Conservation (phyloP, 1,284 basidiomycete genomes). For the Bjerkandera adusta region DNA sequence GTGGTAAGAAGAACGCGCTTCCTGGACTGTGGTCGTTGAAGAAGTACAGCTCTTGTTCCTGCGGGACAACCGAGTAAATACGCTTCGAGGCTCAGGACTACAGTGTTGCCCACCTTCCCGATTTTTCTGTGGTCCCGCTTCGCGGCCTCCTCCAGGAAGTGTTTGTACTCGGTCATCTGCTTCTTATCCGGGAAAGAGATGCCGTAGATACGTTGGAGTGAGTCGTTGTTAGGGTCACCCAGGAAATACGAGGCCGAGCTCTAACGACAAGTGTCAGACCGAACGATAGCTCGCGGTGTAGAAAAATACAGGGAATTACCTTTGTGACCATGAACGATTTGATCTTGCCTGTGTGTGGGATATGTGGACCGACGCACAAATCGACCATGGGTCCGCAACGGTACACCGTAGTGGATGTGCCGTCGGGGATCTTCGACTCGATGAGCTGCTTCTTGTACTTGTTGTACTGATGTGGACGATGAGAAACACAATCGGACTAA, state of each 20-base stretch:
- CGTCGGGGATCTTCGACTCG: slow-evolving; percentile 94
- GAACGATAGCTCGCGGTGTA: too few species aligned
- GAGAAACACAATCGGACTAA: not conserved
- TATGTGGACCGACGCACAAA: slow-evolving; percentile 95
- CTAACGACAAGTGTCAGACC: slow-evolving; percentile 36
- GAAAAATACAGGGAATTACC: slow-evolving; percentile 38
- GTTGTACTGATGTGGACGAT: slow-evolving; percentile 74
- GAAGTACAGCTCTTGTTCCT: slow-evolving; percentile 98
- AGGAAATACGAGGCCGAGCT: slow-evolving; percentile 99
- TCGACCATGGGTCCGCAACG: slow-evolving; percentile 99
- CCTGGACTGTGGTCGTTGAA: slow-evolving; percentile 97
- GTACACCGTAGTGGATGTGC: slow-evolving; percentile 97
- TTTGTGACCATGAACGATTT: slow-evolving; percentile 96
- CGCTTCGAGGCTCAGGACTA: slow-evolving; percentile 3
- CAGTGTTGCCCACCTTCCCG: slow-evolving; percentile 56
- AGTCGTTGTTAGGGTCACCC: slow-evolving; percentile 92
- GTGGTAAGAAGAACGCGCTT: slow-evolving; percentile 95
- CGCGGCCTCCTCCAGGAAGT: slow-evolving; percentile 93
- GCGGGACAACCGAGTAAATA: slow-evolving; percentile 11
- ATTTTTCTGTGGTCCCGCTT: slow-evolving; percentile 98
- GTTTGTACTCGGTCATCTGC: slow-evolving; percentile 94
- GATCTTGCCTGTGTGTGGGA: slow-evolving; percentile 97
- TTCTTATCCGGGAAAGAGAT: slow-evolving; percentile 99
- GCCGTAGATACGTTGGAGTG: slow-evolving; percentile 96
- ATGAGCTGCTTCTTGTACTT: slow-evolving; percentile 99